phyloP scores from a whole-genome alignment of 1,284 basidiomycete genomes.

The Somion occarium region DNA sequence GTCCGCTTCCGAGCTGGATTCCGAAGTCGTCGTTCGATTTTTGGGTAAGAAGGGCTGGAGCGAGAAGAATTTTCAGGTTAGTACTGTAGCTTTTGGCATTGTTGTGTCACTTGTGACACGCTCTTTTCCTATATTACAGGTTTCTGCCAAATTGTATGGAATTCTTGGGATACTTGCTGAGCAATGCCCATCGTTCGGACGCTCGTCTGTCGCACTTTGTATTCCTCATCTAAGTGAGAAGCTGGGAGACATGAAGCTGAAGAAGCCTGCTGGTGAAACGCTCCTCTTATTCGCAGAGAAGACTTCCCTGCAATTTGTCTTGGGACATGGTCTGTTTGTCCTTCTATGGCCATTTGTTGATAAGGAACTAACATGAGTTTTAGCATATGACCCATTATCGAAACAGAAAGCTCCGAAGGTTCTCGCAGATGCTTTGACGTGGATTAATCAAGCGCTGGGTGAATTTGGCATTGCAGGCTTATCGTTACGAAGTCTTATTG shows the following conservation, averaged over 20 bases:
- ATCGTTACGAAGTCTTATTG: conserved; percentile 81
- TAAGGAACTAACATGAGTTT: no score
- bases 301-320: conserved; percentile 91
- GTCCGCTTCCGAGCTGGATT: conserved; percentile 68
- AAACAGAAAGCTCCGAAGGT: conserved; percentile 99
- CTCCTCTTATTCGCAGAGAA: conserved; percentile 84
- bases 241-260: conserved; percentile 94
- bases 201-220: conserved; percentile 80
- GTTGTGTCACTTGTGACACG: not conserved
- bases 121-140: conserved; percentile 41
- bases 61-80: conserved; percentile 97
- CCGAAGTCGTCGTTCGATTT: conserved; percentile 88
- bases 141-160: conserved; percentile 83
- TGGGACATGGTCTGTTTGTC: conserved; percentile 75
- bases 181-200: conserved; percentile 78
- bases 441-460: conserved; percentile 85
- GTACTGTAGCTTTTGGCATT: conserved; percentile 16
- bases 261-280: conserved; percentile 94
- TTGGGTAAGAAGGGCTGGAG: conserved; percentile 93
- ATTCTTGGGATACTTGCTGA: conserved; percentile 76
- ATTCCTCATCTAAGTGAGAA: conserved; percentile 91
- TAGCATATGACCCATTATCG: conserved; percentile 86
- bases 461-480: conserved; percentile 94
- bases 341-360: no score
- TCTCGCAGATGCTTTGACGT: conserved; percentile 85